Evolutionary conservation across 2,329 filamentous ascomycete species (phyloP), one percentile per base, ranked within the genome.

Genomic region (Neofusicoccum sp.): DNA sequence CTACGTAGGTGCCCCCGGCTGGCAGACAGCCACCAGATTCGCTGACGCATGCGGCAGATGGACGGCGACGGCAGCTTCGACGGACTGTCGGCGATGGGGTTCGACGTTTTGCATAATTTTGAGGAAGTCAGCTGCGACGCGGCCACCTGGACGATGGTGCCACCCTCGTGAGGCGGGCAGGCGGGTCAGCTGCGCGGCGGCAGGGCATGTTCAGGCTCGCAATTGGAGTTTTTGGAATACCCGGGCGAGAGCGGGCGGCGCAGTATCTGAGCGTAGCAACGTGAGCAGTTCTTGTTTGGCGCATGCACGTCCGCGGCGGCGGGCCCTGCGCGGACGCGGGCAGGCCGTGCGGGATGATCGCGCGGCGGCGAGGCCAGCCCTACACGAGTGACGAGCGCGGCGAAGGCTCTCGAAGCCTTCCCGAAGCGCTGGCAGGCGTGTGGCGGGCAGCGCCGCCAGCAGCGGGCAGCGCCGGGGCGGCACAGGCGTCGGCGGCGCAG

Each of bases 81-180:
- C 72, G 86, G 87, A 36, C 78, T 96, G 62, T 81, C 87, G 60
- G 86, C 85, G 0, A 91, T 96, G 88, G 91, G 91, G 1, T 96
- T 96, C 70, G 86, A 86, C 64, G 84, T 90, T 45, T 77, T 92
- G 64, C 89, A 93, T 75, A 87, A 83, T 41, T 96, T 92, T 73
- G 91, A 96, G 68, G 90, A 96, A 73, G 84, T 95, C 58, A 89
- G 86, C 62, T 87, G 84, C 68, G 85, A 89, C 71, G 84, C 84
- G 45, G 80, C 82, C 53, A 85, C 83, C 6, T 87, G 84, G 84
- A 84, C 78, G 1, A 79, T 82, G 76, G 79, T 82, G 68, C 78
- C 80, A 60, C 72, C 79, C n/a, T 71, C 73, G 53, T 75, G 61
- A 68, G 47, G 56, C 31, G 56, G 44, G 7, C 6, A 26, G n/a